Base-by-base conservation (phyloP, 2,329 filamentous ascomycete species). In the Ascomycota sp. region DNA sequence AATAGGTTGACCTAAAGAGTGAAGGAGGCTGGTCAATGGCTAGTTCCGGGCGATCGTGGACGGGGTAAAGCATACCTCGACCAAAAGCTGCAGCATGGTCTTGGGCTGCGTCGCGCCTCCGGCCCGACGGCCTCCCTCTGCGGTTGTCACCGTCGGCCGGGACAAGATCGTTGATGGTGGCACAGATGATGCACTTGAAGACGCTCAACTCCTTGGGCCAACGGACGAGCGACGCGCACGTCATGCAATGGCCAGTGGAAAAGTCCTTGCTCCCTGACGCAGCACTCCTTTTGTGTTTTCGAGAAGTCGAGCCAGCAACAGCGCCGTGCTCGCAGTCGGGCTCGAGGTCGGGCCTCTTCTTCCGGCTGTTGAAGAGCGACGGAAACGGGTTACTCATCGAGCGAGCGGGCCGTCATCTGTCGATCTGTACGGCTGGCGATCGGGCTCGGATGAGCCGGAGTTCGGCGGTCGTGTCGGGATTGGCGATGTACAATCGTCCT, bases 351-450 rank as follows among this genome's bases (percentile, higher is more conserved):
- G 57, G 50, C 41, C 61, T 63, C 51, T 67, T 72, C 44, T 69
- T 72, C 36, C 56, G 62, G 36, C 55, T 53, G 21, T 65, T 61
- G 44, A 85, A 80, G 21, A 83, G 52, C 12, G 70, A 73, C 7
- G 78, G 75, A 38, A 86, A 77, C 8, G 80, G 79, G 43, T 86
- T 75, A 59, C 80, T 89, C 56, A 77, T 68, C 32, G 80, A 85
- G 32, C 78, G 50, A 8, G 34, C 10, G 46, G 36, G 15, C 38
- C 35, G 20, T 24, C 27, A 21, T 24, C 39, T 35, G 30, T 36
- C 29, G 36, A 27, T 27, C 35, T 44, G 31, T 36, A 36, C 7
- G 46, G 44, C 35, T 50, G 46, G 24, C 15, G 7, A 19, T 56
- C 52, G 33, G 54, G 55, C 34, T 60, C 58, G 34, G 52, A 57